Evolutionary conservation across 2,329 filamentous ascomycete genomes (phyloP), one percentile per base, ranked within the genome.

Genomic region (Calonectria hongkongensis): DNA sequence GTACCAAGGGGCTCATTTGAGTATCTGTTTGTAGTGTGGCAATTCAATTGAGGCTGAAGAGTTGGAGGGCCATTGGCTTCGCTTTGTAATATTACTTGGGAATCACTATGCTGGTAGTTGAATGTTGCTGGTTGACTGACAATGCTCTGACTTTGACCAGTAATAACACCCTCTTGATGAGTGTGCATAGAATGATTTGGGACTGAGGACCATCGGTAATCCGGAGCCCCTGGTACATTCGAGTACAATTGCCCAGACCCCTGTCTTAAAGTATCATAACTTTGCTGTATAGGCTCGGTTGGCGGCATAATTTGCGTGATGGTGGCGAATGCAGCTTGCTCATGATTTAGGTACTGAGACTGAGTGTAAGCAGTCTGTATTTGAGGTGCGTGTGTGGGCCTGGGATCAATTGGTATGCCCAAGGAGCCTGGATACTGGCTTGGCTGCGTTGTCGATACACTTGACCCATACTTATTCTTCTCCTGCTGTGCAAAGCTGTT

Each of bases 401-500:
- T 28, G 25, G 62, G 15, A n/a, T 51, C 18, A 18, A 25, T 21
- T 41, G 63, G 15, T 13, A 9, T 6, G 13, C 43, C 15, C 4
- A 13, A 16, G 16, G 33, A 7, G 1, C n/a, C 30, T 12, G 30
- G 21, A 13, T 28, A 3, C 9, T 54, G 63, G 21, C 63, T 27
- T 43, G 63, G 1, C 25, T 41, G n/a, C 18, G 47, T 36, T 43
- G 60, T 66, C n/a, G 30, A 21, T 21, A 28, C 41, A n/a, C 41
- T 30, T 1, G 48, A 50, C 4, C 21, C 36, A 27, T 68, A 68
- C 48, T 36, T 39, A 10, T 48, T 68, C 63, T 43, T 47, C 39
- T 48, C 36, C 30, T 51, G 63, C 25, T 66, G 63, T 18, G 15
- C 47, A 27, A 54, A 51, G 21, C 47, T 28, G 25, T 15, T 45